Base-by-base conservation (phyloP, 2,329 filamentous ascomycete genomes). In the Didymellaceae sp. region DNA sequence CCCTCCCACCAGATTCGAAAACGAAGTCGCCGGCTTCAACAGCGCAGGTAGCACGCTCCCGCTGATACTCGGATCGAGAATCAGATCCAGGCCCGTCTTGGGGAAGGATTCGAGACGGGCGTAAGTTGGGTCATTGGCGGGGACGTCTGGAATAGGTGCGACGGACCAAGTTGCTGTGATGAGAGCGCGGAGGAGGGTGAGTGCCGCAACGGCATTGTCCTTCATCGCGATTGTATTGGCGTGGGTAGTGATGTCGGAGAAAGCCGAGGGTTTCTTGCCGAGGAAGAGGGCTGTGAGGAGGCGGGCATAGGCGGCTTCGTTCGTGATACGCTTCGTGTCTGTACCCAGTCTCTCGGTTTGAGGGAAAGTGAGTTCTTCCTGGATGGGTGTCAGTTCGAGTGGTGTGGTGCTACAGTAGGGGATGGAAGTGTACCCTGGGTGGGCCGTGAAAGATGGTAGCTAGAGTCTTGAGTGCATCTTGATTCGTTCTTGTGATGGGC, bases 201-300 rank as follows among this genome's bases (percentile, higher is more conserved):
- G 75, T 0, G 84, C 78, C 16, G 82, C 77, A 5, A 86, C 67
- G 1, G 83, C 82, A 8, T 77, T 75, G 22, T 85, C 82, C 56
- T 78, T 78, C 69, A 86, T 77, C 0, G 80, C 82, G 11, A 86
- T 64, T 8, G 80, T 79, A 38, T 84, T 80, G n/a, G 82, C 80
- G 38, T 82, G 78, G 2, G 68, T 72, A 22, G 79, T 74, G 26
- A 85, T 67, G 53, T 83, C 75, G 7, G 71, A 64, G 76, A 82
- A 86, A 51, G 86, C 74, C 22, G 61, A 72, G 0, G 79, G 70
- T 43, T 82, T 77, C 33, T 79, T 69, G 45, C 65, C 77, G 16
- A 82, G 67, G 65, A 85, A 85, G 41, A 79, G 71, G 43, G 78
- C 79, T 56, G 82, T 84, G 2, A 86, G 71, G 6, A 79, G 72